Evolutionary conservation across 805 yeast species (phyloP).

Genomic region (Myxozyma geophila): DNA sequence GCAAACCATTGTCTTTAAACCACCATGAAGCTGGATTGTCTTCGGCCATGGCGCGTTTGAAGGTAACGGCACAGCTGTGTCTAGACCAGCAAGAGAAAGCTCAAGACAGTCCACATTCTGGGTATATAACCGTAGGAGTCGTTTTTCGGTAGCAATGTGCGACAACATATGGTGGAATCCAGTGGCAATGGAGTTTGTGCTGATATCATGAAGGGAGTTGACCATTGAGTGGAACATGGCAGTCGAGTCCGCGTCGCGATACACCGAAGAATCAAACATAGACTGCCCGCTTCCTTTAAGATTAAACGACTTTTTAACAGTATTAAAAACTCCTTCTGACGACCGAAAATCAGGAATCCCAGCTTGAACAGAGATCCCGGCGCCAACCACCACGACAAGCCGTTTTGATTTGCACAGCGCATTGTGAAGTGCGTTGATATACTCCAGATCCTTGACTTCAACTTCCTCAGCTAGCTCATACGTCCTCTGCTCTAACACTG

Average conservation of each 20-base stretch:
- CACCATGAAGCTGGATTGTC: conserved; percentile 85
- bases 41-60: conserved; percentile 54
- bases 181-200: conserved; percentile 66
- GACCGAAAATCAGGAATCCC: conserved; percentile 91
- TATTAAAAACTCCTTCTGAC: conserved; percentile 67
- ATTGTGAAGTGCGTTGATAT: conserved; percentile 13
- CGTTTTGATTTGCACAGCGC: conserved; percentile 52
- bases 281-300: conserved; percentile 62
- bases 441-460: background rate
- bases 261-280: conserved; percentile 78
- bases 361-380: conserved; percentile 87
- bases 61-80: conserved; percentile 56
- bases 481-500: background rate
- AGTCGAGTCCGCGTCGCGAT: conserved; percentile 64
- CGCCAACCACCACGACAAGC: conserved; percentile 76
- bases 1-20: conserved; percentile 72
- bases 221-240: conserved; percentile 75
- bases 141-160: conserved; percentile 61
- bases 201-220: conserved; percentile 60
- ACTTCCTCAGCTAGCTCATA: background rate
- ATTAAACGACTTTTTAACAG: conserved; percentile 47
- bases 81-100: conserved; percentile 55
- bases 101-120: conserved; percentile 89
- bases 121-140: conserved; percentile 76
- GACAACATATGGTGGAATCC: conserved; percentile 71